Conservation (phyloP, 2,329 filamentous ascomycete genomes). For the Epichloe glyceriae region DNA sequence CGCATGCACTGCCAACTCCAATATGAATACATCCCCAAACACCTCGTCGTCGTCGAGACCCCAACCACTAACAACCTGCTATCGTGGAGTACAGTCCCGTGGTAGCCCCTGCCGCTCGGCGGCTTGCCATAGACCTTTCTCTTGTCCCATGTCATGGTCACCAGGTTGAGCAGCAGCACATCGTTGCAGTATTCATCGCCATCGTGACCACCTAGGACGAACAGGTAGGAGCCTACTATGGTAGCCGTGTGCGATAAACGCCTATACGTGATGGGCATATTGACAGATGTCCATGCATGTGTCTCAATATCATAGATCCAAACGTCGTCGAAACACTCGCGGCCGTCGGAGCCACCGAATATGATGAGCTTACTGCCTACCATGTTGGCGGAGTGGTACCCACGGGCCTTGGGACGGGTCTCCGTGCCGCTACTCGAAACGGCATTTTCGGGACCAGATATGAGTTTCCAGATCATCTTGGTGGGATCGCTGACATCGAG, state of each 20-base stretch:
- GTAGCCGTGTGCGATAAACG: constrained; percentile 57
- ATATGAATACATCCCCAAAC: constrained; percentile 53
- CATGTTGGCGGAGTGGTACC: constrained; percentile 63
- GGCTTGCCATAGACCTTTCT: constrained; percentile 50
- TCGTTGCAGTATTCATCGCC: constrained; percentile 58
- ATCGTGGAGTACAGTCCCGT: constrained; percentile 53
- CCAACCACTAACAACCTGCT: constrained; percentile 51
- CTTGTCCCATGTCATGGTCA: constrained; percentile 63
- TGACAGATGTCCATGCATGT: constrained; percentile 44
- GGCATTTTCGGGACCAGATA: constrained; percentile 35
- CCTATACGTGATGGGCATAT: constrained; percentile 47
- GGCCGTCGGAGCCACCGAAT: constrained; percentile 56
- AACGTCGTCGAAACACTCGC: constrained; percentile 60
- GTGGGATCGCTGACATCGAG: constrained; percentile 52
- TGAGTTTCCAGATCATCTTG: constrained; percentile 57
- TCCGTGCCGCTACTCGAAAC: constrained; percentile 18
- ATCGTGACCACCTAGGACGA: constrained; percentile 58
- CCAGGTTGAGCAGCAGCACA: constrained; percentile 54
- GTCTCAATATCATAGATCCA: constrained; percentile 60
- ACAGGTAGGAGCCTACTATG: constrained; percentile 56
- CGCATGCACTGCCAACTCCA: constrained; percentile 56
- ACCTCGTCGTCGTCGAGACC: constrained; percentile 57
- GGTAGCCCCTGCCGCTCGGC: constrained; percentile 52
- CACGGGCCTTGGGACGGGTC: constrained; percentile 46
- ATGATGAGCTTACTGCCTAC: constrained; percentile 60